Evolutionary conservation across 305 asterid genomes (phyloP).

Genomic region (Euphrasia arctica): DNA sequence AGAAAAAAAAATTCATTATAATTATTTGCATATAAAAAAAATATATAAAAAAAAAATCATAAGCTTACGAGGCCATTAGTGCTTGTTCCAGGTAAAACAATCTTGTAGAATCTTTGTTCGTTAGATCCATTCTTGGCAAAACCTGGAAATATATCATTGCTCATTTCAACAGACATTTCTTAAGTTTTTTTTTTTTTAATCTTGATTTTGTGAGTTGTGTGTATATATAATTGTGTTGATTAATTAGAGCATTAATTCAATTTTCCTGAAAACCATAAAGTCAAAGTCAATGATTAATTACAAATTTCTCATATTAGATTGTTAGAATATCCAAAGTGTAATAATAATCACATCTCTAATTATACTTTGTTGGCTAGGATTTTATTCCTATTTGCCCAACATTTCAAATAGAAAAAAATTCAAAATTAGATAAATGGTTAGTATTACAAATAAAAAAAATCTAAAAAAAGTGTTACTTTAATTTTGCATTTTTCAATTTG

Average conservation of each 20-base stretch:
- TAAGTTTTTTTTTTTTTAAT: background rate
- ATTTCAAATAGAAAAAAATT: background rate
- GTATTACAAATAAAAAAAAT: background rate
- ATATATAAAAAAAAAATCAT: background rate
- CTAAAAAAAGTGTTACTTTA: background rate
- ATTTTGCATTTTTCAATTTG: no score
- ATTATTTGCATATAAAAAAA: background rate
- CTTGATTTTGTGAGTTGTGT: background rate
- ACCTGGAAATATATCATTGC: background rate
- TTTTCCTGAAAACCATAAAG: conserved; percentile 12
- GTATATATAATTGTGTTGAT: background rate
- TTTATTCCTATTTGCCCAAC: background rate
- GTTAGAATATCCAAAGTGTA: background rate
- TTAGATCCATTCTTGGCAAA: background rate
- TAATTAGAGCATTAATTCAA: conserved; percentile 9
- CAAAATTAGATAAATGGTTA: background rate
- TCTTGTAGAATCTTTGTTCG: conserved; percentile 24
- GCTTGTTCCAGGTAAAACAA: conserved; percentile 25
- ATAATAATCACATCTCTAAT: conserved; percentile 11
- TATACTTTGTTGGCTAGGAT: background rate
- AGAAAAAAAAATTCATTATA: background rate
- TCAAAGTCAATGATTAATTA: conserved; percentile 4
- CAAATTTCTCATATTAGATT: conserved; percentile 9
- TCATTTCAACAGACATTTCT: conserved; percentile 1
- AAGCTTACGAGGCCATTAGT: conserved; percentile 24